These are phyloP conservation scores for Crassisporium funariophilum DNA, from an alignment of 768 basidiomycete genomes.

Conservation along the genomic window DNA sequence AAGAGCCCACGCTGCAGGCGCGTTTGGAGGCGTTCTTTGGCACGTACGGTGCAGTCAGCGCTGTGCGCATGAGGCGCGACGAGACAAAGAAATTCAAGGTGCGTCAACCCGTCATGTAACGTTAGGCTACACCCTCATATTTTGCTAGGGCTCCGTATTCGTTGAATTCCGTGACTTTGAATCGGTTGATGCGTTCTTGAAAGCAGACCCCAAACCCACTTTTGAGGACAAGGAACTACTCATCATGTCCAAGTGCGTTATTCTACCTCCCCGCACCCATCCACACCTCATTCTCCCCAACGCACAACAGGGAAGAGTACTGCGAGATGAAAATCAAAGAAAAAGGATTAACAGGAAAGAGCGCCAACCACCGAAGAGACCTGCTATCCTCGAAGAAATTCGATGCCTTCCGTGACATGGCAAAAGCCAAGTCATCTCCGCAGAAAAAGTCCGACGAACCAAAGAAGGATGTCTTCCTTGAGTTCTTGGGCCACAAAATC, in stretches of 20 bases:
- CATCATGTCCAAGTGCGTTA: conserved; percentile 83
- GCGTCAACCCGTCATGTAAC: background rate
- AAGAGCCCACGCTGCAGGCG: conserved; percentile 63
- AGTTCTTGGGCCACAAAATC: conserved; percentile 74
- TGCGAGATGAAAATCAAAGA: conserved; percentile 97
- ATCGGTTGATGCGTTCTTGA: conserved; percentile 74
- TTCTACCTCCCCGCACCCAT: background rate
- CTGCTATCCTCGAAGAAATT: conserved; percentile 52
- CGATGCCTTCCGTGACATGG: conserved; percentile 79
- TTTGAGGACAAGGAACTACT: conserved; percentile 78
- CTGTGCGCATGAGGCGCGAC: conserved; percentile 88
- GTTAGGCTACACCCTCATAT: background rate
- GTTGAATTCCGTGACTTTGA: conserved; percentile 79
- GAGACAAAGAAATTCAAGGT: conserved; percentile 90
- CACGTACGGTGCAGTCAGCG: conserved; percentile 75
- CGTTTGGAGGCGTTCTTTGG: conserved; percentile 81
- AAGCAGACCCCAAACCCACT: conserved; percentile 76
- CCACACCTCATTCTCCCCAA: background rate
- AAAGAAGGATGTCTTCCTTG: conserved; percentile 63
- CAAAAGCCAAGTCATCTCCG: conserved; percentile 33
- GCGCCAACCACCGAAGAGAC: conserved; percentile 61
- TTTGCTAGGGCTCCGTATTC: conserved; percentile 82
- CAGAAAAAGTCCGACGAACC: conserved; percentile 38
- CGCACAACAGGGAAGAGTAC: conserved; percentile 65
- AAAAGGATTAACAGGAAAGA: conserved; percentile 82